Conservation (phyloP, 257 asterid species). For the Przewalskia tangutica region DNA sequence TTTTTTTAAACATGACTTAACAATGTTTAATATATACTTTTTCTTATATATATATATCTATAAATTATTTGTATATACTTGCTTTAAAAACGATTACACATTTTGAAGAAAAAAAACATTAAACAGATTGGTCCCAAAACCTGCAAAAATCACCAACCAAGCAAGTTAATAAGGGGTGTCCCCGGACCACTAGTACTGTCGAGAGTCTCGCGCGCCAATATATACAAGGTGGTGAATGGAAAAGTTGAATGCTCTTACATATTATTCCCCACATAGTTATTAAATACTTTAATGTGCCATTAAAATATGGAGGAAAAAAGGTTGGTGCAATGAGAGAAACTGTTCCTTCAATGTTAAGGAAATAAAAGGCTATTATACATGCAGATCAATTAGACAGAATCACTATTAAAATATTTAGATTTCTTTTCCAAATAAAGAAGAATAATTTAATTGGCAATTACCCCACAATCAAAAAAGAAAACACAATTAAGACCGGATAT, state of each 20-base stretch:
- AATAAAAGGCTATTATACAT: not conserved
- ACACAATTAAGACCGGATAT: too few species aligned
- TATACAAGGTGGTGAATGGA: not conserved
- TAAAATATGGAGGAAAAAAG: not conserved
- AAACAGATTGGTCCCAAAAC: not conserved
- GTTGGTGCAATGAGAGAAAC: not conserved
- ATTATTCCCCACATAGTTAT: not conserved
- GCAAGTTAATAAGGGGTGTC: not conserved
- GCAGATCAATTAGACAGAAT: not conserved
- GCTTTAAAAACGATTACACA: not conserved
- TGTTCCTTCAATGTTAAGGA: not conserved
- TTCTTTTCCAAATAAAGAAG: not conserved
- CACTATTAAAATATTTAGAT: not conserved
- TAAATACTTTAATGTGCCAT: not conserved
- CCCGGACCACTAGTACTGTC: not conserved
- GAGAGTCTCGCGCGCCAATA: too few species aligned
- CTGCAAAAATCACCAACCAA: conserved; percentile 3
- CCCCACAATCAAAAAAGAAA: not conserved
- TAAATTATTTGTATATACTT: not conserved
- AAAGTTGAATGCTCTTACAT: not conserved
- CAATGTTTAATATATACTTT: not conserved
- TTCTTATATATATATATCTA: not conserved
- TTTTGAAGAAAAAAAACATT: not conserved
- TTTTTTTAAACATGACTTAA: not conserved
- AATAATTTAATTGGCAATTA: not conserved